phyloP scores from a whole-genome alignment of 208 protist species.

The Lotmaria passim region DNA sequence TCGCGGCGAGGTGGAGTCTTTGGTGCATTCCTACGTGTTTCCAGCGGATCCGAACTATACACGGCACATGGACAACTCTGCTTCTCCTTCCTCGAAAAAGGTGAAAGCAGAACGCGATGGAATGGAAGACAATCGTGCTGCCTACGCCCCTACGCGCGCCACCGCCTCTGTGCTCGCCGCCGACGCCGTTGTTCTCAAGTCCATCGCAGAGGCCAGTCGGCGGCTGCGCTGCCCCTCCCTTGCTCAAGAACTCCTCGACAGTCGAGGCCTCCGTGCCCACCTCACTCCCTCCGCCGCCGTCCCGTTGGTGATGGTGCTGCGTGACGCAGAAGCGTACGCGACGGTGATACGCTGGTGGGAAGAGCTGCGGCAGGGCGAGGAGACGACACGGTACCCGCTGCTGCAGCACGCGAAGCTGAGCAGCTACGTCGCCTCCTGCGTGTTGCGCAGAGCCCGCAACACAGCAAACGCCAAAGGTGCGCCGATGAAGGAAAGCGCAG shows the following conservation, averaged over 20 bases:
- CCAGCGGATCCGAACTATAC: slow-evolving; percentile 1
- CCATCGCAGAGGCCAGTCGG: slow-evolving; percentile 20
- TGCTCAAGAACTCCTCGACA: slow-evolving; percentile 9
- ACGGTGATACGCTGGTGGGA: slow-evolving; percentile 31
- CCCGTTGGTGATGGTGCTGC: slow-evolving; percentile 35
- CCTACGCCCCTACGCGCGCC: slow-evolving; percentile 5
- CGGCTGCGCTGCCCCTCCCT: slow-evolving; percentile 12
- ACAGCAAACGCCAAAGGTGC: neutral
- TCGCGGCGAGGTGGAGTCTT: neutral
- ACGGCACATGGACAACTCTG: neutral
- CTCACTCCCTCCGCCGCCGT: slow-evolving; percentile 35
- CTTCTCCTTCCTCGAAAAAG: neutral
- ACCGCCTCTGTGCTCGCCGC: slow-evolving; percentile 16
- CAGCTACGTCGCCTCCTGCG: slow-evolving; percentile 66
- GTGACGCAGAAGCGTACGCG: slow-evolving; percentile 10
- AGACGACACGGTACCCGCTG: slow-evolving; percentile 24
- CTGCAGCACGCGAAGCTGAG: slow-evolving; percentile 55
- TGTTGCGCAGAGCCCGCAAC: slow-evolving; percentile 18
- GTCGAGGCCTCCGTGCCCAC: neutral
- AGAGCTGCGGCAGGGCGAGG: slow-evolving; percentile 3
- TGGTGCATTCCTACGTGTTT: slow-evolving; percentile 15
- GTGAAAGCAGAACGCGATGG: neutral
- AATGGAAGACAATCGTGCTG: neutral
- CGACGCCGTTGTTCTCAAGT: slow-evolving; percentile 25
- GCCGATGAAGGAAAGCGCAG: neutral